Evolutionary conservation across 805 yeast genomes (phyloP).

Genomic region (Metschnikowia corniflorae): DNA sequence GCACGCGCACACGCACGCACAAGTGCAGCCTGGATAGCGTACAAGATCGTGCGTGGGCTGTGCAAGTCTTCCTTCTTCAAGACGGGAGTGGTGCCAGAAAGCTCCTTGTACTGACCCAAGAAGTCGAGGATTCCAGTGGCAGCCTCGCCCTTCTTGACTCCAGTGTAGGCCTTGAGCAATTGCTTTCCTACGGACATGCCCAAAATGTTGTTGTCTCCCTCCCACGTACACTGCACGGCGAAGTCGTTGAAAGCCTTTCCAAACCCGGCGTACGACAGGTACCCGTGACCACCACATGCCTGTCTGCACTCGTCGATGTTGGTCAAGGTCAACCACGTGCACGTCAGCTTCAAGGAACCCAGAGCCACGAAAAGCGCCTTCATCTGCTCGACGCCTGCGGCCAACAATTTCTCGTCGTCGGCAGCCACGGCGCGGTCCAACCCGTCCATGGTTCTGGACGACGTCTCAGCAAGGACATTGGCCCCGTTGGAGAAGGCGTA

Average conservation of each 20-base stretch:
- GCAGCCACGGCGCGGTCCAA: conserved; percentile 53
- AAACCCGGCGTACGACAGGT: conserved; percentile 87
- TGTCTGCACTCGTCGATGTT: conserved; percentile 88
- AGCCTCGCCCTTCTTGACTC: conserved; percentile 33
- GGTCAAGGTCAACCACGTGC: conserved; percentile 80
- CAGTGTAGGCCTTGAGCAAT: conserved; percentile 48
- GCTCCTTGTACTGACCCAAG: conserved; percentile 29
- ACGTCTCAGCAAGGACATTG: conserved; percentile 52
- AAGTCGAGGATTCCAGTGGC: conserved; percentile 48
- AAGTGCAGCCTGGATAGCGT: conserved; percentile 34
- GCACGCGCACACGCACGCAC: conserved; percentile 36
- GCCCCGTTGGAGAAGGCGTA: conserved; percentile 76
- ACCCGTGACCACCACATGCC: conserved; percentile 95
- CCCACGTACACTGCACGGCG: conserved; percentile 99
- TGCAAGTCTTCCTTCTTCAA: conserved; percentile 24
- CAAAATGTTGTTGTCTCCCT: conserved; percentile 89
- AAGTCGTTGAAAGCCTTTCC: conserved; percentile 88
- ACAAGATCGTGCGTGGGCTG: conserved; percentile 21
- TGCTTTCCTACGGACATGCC: conserved; percentile 84
- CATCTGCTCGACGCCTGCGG: conserved; percentile 52
- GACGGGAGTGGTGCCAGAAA: conserved; percentile 27
- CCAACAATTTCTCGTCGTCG: conserved; percentile 44
- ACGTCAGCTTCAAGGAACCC: conserved; percentile 84
- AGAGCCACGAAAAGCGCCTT: conserved; percentile 80
- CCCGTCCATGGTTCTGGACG: conserved; percentile 46